Percentiles rank a stretch among this genome's conserved stretches.
These are phyloP conservation scores for Hirsutella rhossiliensis DNA, from an alignment of 2,329 filamentous ascomycete genomes.

Conservation along the genomic window DNA sequence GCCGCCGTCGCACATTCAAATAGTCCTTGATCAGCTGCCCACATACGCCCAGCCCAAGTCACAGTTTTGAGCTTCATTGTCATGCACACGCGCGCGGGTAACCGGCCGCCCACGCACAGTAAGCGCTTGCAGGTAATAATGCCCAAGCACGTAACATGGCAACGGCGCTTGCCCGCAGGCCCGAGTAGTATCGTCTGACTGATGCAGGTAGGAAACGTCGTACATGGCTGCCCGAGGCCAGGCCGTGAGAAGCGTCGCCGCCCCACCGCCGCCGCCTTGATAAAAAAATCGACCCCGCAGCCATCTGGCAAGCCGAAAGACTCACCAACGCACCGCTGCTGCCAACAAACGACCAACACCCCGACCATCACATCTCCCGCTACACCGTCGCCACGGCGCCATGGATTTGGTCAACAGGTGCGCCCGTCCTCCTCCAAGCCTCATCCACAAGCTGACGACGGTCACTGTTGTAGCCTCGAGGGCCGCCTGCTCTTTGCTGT, in stretches of 20 bases:
- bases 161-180: background rate
- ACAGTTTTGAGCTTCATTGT: too few species aligned
- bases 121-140: too few species aligned
- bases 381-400: background rate
- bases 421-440: constrained; percentile 11
- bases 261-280: background rate
- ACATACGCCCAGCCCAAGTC: too few species aligned
- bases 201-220: background rate
- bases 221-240: background rate
- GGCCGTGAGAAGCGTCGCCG: background rate
- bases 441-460: background rate
- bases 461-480: constrained; percentile 52
- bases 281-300: background rate
- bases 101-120: too few species aligned
- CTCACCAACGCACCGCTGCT: background rate
- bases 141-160: background rate
- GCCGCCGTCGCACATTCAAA: too few species aligned
- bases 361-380: background rate
- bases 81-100: too few species aligned
- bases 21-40: too few species aligned
- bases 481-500: constrained; percentile 91
- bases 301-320: background rate
- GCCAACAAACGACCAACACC: background rate
- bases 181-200: background rate
- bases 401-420: constrained; percentile 44